These are phyloP conservation scores for Cladosporium sp. DNA, from an alignment of 2,329 filamentous ascomycete species.

Conservation along the genomic window DNA sequence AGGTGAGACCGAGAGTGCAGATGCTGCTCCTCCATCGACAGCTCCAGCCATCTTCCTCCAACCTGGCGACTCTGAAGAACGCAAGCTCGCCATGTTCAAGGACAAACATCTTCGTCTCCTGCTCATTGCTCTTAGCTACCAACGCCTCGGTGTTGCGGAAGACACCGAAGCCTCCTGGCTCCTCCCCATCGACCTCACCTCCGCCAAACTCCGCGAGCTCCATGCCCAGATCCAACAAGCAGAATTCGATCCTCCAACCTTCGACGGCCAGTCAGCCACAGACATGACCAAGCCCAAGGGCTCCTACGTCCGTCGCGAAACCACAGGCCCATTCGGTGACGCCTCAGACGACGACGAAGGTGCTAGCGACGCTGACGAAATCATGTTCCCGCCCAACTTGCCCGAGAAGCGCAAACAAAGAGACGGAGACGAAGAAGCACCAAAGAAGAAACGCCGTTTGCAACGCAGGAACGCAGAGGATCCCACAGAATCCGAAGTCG, in stretches of 20 bases:
- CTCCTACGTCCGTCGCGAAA: conserved; percentile 49
- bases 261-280: conserved; percentile 72
- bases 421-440: conserved; percentile 45
- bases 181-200: conserved; percentile 65
- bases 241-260: conserved; percentile 74
- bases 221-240: conserved; percentile 74
- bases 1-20: conserved; percentile 13
- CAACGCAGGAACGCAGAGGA: conserved; percentile 57
- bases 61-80: conserved; percentile 61
- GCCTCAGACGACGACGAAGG: conserved; percentile 53
- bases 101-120: conserved; percentile 85
- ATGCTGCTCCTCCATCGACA: conserved; percentile 35
- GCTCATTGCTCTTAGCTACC: conserved; percentile 72
- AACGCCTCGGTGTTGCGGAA: conserved; percentile 66
- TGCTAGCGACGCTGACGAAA: conserved; percentile 28
- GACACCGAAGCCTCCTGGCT: conserved; percentile 76
- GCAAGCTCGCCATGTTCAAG: conserved; percentile 77
- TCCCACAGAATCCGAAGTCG: conserved; percentile 46
- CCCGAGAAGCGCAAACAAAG: conserved; percentile 28
- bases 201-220: conserved; percentile 65
- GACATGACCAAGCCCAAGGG: conserved; percentile 74
- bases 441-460: conserved; percentile 60
- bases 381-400: conserved; percentile 35
- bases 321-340: conserved; percentile 66
- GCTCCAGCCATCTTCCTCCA: conserved; percentile 58